These are phyloP conservation scores for Setomelanomma holmii DNA, from an alignment of 2,329 filamentous ascomycete genomes.

Conservation along the genomic window DNA sequence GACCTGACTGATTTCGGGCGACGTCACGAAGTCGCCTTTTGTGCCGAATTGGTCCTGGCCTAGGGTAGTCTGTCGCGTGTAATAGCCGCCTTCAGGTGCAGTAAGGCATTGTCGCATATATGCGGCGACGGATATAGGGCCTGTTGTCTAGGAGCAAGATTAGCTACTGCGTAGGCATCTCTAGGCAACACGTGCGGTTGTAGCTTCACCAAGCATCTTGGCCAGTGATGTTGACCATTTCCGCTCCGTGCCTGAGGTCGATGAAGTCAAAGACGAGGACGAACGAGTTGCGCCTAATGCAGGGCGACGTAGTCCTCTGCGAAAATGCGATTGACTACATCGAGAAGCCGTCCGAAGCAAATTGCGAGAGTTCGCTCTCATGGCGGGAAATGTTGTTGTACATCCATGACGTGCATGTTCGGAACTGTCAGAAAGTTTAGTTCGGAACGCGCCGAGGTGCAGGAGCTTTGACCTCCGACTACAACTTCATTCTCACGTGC, in stretches of 20 bases:
- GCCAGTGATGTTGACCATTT: constrained; percentile 93
- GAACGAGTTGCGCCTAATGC: constrained; percentile 45
- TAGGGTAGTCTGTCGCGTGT: constrained; percentile 73
- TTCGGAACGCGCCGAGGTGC: constrained; percentile 33
- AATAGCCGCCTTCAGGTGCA: constrained; percentile 88
- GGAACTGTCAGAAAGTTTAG: constrained; percentile 31
- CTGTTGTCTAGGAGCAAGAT: constrained; percentile 69
- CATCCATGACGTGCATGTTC: constrained; percentile 42
- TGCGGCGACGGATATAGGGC: constrained; percentile 87
- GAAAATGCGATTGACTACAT: constrained; percentile 18
- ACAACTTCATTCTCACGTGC: constrained; percentile 18
- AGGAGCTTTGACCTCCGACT: constrained; percentile 43
- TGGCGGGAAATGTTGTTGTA: constrained; percentile 31
- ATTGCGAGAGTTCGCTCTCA: constrained; percentile 40
- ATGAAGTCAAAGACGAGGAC: constrained; percentile 31
- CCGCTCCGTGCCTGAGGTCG: constrained; percentile 44
- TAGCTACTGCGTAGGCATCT: not conserved
- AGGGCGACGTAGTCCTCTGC: constrained; percentile 1
- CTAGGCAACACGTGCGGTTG: constrained; percentile 67
- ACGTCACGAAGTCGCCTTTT: constrained; percentile 95
- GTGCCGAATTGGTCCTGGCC: constrained; percentile 88
- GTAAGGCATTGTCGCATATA: constrained; percentile 99
- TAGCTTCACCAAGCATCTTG: constrained; percentile 84
- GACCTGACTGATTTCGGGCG: constrained; percentile 94
- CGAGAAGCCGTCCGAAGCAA: constrained; percentile 31